Conservation (phyloP, 2,329 filamentous ascomycete genomes). For the Aciculosporium take region DNA sequence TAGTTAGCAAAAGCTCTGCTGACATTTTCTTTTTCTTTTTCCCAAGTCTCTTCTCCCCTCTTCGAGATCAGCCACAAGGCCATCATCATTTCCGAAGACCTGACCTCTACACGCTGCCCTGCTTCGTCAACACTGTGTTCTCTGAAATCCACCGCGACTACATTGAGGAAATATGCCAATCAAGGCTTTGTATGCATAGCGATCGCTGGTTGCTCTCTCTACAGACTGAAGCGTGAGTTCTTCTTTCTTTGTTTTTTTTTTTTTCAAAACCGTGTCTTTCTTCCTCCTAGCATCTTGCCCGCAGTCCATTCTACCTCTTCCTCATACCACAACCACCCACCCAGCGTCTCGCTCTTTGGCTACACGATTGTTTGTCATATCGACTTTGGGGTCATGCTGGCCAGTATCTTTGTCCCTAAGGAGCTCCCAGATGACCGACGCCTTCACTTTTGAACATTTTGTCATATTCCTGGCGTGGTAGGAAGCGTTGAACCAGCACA, state of each 20-base stretch:
- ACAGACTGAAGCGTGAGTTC: constrained; percentile 18
- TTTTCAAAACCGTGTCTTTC: background rate
- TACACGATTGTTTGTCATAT: constrained; percentile 6
- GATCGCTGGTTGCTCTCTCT: constrained; percentile 19
- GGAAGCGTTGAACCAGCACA: background rate
- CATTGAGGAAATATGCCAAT: constrained; percentile 10
- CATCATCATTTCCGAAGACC: constrained; percentile 6
- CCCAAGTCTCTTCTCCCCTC: constrained; percentile 4
- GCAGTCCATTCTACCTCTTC: background rate
- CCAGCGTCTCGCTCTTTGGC: constrained; percentile 6
- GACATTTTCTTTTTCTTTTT: constrained; percentile 4
- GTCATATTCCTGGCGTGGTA: background rate
- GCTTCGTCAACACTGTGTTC: constrained; percentile 5
- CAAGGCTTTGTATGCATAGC: constrained; percentile 25
- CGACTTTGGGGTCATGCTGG: constrained; percentile 6
- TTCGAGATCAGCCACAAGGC: constrained; percentile 5
- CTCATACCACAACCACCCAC: constrained; percentile 3
- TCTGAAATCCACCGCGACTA: constrained; percentile 1
- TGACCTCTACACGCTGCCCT: constrained; percentile 5
- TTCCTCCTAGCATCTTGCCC: background rate
- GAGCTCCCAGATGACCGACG: background rate
- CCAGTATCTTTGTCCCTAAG: constrained; percentile 5
- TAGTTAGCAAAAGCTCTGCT: constrained; percentile 1
- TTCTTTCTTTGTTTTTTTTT: constrained; percentile 9
- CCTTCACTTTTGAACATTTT: background rate